A percentile compares a stretch with the other conserved stretches of the same genome.
Conservation (phyloP, 768 basidiomycete genomes). For the Sistotremastrum suecicum region DNA sequence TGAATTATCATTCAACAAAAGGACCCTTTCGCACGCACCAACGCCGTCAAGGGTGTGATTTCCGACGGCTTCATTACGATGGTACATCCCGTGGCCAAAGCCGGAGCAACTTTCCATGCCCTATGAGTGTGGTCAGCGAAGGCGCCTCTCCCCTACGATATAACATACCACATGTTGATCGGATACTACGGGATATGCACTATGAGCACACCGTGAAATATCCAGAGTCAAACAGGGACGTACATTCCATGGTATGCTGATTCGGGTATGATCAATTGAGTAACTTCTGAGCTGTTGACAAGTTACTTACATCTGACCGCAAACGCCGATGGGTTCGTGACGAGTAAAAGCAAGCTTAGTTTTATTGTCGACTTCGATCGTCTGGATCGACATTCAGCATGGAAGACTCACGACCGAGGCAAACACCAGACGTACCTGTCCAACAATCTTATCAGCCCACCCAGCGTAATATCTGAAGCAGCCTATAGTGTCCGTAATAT, state of each 20-base stretch:
- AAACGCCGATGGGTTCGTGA: slow-evolving; percentile 88
- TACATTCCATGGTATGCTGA: slow-evolving; percentile 75
- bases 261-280: slow-evolving; percentile 1
- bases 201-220: too few relatives aligned
- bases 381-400: slow-evolving; percentile 24
- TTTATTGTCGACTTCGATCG: slow-evolving; percentile 68
- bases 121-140: slow-evolving; percentile 18
- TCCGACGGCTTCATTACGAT: slow-evolving; percentile 95
- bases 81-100: slow-evolving; percentile 82
- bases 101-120: slow-evolving; percentile 89
- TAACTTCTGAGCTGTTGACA: not conserved
- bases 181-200: slow-evolving; percentile 33
- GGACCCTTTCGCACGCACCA: slow-evolving; percentile 29
- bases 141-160: not conserved
- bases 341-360: slow-evolving; percentile 75
- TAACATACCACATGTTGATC: slow-evolving; percentile 62
- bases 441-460: slow-evolving; percentile 88
- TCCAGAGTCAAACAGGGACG: too few relatives aligned
- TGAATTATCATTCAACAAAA: slow-evolving; percentile 2
- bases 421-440: slow-evolving; percentile 40
- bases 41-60: slow-evolving; percentile 68
- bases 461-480: slow-evolving; percentile 89
- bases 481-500: slow-evolving; percentile 64
- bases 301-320: slow-evolving; percentile 66
- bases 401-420: not conserved